phyloP scores from a whole-genome alignment of 805 yeast genomes.

The Diddensiella caesifluorescens region DNA sequence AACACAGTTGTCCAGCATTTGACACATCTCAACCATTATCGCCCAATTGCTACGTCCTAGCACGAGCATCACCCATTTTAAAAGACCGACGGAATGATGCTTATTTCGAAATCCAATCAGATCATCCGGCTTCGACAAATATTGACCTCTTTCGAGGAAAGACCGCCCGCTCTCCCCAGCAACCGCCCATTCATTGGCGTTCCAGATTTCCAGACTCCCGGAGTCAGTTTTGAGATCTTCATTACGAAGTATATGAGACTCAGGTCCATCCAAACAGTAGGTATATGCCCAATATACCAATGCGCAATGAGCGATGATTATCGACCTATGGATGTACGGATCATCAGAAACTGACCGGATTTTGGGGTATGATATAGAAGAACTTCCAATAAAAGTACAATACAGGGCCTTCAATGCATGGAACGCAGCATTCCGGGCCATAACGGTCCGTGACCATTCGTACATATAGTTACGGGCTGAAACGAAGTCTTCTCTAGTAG shows the following conservation, averaged over 20 bases:
- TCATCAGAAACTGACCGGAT: conserved; percentile 18
- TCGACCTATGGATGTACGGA: conserved; percentile 24
- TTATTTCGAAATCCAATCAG: conserved; percentile 34
- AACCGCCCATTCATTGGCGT: conserved; percentile 29
- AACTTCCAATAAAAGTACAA: conserved; percentile 49
- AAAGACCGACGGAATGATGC: conserved; percentile 48
- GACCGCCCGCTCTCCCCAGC: conserved; percentile 43
- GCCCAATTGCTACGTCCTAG: conserved; percentile 39
- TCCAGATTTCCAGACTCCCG: conserved; percentile 7
- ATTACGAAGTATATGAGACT: conserved; percentile 19
- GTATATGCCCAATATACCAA: conserved; percentile 30
- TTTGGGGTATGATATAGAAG: conserved; percentile 3
- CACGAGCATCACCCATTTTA: conserved; percentile 25
- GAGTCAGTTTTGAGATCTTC: conserved; percentile 5
- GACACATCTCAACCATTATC: conserved; percentile 51
- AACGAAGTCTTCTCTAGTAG: conserved; percentile 45
- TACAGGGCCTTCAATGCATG: conserved; percentile 56
- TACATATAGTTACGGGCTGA: conserved; percentile 45
- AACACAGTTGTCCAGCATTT: conserved; percentile 48
- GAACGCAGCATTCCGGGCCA: conserved; percentile 42
- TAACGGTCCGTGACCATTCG: conserved; percentile 48
- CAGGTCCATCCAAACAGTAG: conserved; percentile 30
- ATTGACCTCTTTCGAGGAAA: conserved; percentile 42
- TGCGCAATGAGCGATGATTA: conserved; percentile 24
- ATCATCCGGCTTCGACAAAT: conserved; percentile 10